Base-by-base conservation (phyloP, 2,329 filamentous ascomycete species). In the Claviceps sp. region DNA sequence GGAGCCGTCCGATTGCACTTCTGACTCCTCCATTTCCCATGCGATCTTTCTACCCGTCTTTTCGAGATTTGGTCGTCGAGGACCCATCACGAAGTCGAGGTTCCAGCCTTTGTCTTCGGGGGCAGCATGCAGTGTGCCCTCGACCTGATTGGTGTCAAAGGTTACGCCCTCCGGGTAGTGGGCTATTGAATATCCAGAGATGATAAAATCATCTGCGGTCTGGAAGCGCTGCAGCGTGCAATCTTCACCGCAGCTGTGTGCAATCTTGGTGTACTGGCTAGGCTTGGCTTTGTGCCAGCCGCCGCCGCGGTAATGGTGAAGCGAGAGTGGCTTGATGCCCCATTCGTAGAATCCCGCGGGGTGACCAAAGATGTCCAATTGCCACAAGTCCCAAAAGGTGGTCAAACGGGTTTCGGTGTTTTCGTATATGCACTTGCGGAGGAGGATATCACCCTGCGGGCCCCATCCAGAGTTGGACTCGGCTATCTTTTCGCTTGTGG, bases 281-380 rank as follows among this genome's bases (percentile, higher is more conserved):
- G 81, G 77, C 52, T 71, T 68, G 37, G 74, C 75, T 22, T 64
- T 61, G 63, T 79, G 76, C 77, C 77, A 81, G 52, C 74, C 72
- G 44, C 76, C 75, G 47, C 77, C 77, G 59, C 80, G 80, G 70
- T 80, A 83, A 67, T 84, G 79, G 63, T 84, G 80, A 22, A 84
- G 70, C 7, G 77, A 80, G 22, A 82, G 69, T 1, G 80, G 79
- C 56, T 75, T 72, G 56, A 79, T 72, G 34, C 78, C 78, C 41
- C 75, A 74, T 65, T 84, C 80, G 63, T 82, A 84, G 65, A 83
- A 82, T 4, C 80, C 80, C 0, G 77, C 77, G 3, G 78, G 76
- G 60, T 83, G 78, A 47, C 74, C 76, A 53, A 74, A 72, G 47
- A 84, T 67, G 59, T 84, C 80, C 24, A 83, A 70, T 62, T 83